A percentile compares a stretch with the other conserved stretches of the same genome.
These are phyloP conservation scores for Eutypella sp. DNA, from an alignment of 2,329 filamentous ascomycete species.

Conservation along the genomic window DNA sequence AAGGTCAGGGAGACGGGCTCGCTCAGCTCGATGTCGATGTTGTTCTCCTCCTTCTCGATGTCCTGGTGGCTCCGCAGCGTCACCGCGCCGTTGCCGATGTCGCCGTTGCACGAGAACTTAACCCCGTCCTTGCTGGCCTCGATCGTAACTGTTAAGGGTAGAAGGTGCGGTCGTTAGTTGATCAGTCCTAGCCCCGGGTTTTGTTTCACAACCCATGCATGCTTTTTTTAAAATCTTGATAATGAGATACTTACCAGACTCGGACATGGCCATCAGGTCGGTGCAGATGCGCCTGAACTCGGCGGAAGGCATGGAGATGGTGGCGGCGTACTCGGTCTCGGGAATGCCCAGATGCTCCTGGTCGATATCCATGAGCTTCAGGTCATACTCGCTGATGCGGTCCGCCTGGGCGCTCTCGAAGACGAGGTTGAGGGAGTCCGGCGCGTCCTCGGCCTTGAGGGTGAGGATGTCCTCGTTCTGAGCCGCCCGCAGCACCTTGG, in stretches of 20 bases:
- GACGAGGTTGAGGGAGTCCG: slow-evolving; percentile 89
- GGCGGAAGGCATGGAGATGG: slow-evolving; percentile 77
- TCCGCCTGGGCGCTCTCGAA: slow-evolving; percentile 90
- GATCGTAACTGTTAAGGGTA: slow-evolving; percentile 75
- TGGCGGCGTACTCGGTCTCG: slow-evolving; percentile 96
- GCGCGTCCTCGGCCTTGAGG: slow-evolving; percentile 92
- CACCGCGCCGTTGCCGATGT: slow-evolving; percentile 93
- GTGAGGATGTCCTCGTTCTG: slow-evolving; percentile 93
- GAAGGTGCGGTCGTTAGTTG: too few relatives aligned
- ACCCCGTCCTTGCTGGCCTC: slow-evolving; percentile 96
- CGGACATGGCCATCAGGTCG: slow-evolving; percentile 85
- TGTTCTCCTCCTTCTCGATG: slow-evolving; percentile 80
- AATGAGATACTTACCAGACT: slow-evolving; percentile 94
- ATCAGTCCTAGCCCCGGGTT: too few relatives aligned
- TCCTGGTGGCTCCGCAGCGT: slow-evolving; percentile 85
- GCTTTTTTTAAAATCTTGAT: too few relatives aligned
- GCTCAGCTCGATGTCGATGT: slow-evolving; percentile 82
- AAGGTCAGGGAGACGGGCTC: slow-evolving; percentile 95
- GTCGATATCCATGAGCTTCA: slow-evolving; percentile 99
- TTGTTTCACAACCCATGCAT: too few relatives aligned
- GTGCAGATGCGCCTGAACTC: slow-evolving; percentile 96
- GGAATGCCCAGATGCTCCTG: slow-evolving; percentile 98
- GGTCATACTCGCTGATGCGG: slow-evolving; percentile 95
- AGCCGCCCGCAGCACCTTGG: slow-evolving; percentile 92
- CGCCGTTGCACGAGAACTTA: slow-evolving; percentile 88